A percentile compares a stretch with the other conserved stretches of the same genome.
These are phyloP conservation scores for Diatrype stigma DNA, from an alignment of 2,329 filamentous ascomycete genomes.

Conservation along the genomic window DNA sequence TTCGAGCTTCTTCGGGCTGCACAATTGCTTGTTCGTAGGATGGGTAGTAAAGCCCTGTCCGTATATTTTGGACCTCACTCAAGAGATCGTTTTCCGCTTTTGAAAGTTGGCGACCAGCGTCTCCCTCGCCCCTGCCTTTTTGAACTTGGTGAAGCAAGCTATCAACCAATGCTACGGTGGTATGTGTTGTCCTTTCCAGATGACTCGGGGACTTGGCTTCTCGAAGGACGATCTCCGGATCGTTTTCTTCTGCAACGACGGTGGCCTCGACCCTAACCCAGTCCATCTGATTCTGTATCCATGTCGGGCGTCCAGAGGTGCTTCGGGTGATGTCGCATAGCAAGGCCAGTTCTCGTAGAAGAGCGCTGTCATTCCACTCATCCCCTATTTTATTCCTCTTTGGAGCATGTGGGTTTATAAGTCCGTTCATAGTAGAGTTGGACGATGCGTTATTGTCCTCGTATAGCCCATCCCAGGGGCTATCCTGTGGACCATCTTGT, in stretches of 20 bases:
- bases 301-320: conserved; percentile 11
- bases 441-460: neutral
- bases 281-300: conserved; percentile 18
- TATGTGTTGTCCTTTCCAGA: conserved; percentile 10
- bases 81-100: conserved; percentile 3
- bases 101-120: neutral
- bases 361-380: neutral
- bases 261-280: conserved; percentile 24
- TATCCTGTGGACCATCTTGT: conserved; percentile 8
- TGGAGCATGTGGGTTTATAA: neutral
- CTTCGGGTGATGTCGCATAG: conserved; percentile 14
- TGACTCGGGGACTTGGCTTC: conserved; percentile 16
- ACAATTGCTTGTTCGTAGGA: conserved; percentile 16
- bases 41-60: conserved; percentile 15
- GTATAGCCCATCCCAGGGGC: conserved; percentile 4
- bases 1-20: conserved; percentile 8
- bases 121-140: neutral
- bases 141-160: conserved; percentile 9
- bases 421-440: neutral
- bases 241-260: conserved; percentile 19
- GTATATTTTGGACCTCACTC: conserved; percentile 15
- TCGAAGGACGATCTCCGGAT: conserved; percentile 9
- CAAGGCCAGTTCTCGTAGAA: conserved; percentile 19
- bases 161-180: conserved; percentile 16
- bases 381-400: neutral